Evolutionary conservation across 108 stramenopile species (phyloP).

Genomic region (Poteriospumella lacustris): DNA sequence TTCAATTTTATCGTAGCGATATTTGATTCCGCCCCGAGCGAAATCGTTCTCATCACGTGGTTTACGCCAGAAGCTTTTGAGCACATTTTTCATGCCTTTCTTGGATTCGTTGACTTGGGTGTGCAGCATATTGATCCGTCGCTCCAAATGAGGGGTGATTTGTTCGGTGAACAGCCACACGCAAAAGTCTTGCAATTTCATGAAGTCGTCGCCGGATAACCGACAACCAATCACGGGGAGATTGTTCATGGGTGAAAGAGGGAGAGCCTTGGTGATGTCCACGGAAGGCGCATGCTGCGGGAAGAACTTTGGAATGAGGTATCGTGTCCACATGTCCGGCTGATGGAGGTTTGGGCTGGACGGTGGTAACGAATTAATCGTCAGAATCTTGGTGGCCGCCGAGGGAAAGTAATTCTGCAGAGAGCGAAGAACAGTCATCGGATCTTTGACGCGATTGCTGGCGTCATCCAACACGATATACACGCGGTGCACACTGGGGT

Average conservation of each 20-base stretch:
- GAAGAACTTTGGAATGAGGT: constrained; percentile 2
- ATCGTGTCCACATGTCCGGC: constrained; percentile 21
- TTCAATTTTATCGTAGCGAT: constrained; percentile 19
- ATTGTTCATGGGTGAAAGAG: not conserved
- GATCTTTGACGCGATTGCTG: not conserved
- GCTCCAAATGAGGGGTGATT: not conserved
- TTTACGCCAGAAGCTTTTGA: constrained; percentile 28
- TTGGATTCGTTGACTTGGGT: constrained; percentile 20
- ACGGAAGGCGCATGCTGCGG: not conserved
- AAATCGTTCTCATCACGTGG: not conserved
- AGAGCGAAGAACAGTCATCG: not conserved
- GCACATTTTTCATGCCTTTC: constrained; percentile 21
- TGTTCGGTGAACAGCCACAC: constrained; percentile 5
- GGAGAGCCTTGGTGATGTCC: too few species aligned
- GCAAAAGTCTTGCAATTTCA: constrained; percentile 21
- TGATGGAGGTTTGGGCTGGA: constrained; percentile 17
- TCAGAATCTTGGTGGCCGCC: not conserved
- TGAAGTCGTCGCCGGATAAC: constrained; percentile 19
- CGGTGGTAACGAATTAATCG: constrained; percentile 12
- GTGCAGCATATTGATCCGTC: not conserved
- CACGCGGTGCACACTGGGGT: constrained; percentile 1
- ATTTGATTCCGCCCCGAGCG: not conserved
- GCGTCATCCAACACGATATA: constrained; percentile 16
- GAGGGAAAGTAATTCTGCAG: not conserved
- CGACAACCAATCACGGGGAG: not conserved